Conservation (phyloP, 2,329 filamentous ascomycete genomes). For the Colletotrichum karsti region DNA sequence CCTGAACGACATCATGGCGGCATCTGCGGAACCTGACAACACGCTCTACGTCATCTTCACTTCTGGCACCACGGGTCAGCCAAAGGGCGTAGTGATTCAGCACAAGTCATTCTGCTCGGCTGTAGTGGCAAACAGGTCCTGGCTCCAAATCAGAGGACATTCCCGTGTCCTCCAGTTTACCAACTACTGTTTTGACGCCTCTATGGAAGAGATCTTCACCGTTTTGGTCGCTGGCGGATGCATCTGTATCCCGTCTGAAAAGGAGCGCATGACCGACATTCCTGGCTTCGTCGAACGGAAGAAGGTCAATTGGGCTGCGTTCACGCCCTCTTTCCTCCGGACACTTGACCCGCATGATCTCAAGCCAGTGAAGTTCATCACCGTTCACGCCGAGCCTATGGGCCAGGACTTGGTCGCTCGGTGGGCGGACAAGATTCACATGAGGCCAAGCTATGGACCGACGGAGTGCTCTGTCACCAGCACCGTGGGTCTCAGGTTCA, state of each 20-base stretch:
- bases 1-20: neutral
- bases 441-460: slow-evolving; percentile 38
- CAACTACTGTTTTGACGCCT: slow-evolving; percentile 61
- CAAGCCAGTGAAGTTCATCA: slow-evolving; percentile 46
- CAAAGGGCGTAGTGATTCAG: slow-evolving; percentile 56
- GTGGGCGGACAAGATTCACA: slow-evolving; percentile 31
- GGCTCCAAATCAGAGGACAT: slow-evolving; percentile 9
- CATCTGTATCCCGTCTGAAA: slow-evolving; percentile 46
- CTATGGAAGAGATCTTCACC: slow-evolving; percentile 59
- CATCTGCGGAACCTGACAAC: neutral
- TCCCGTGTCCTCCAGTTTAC: slow-evolving; percentile 50
- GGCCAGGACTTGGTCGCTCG: slow-evolving; percentile 30
- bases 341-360: slow-evolving; percentile 47
- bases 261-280: slow-evolving; percentile 53
- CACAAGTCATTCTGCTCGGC: slow-evolving; percentile 37
- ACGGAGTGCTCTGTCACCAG: slow-evolving; percentile 32
- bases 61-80: slow-evolving; percentile 60
- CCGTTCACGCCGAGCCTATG: slow-evolving; percentile 37
- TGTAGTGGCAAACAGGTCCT: neutral
- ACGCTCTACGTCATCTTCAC: slow-evolving; percentile 56
- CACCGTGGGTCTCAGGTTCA: slow-evolving; percentile 40
- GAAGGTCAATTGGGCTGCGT: slow-evolving; percentile 60
- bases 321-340: slow-evolving; percentile 65
- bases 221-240: slow-evolving; percentile 58
- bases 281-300: slow-evolving; percentile 57